Evolutionary conservation across 176 grass and related monocot species (phyloP), one percentile per base, ranked within the genome.

Genomic region (Tillandsia fasciculata): DNA sequence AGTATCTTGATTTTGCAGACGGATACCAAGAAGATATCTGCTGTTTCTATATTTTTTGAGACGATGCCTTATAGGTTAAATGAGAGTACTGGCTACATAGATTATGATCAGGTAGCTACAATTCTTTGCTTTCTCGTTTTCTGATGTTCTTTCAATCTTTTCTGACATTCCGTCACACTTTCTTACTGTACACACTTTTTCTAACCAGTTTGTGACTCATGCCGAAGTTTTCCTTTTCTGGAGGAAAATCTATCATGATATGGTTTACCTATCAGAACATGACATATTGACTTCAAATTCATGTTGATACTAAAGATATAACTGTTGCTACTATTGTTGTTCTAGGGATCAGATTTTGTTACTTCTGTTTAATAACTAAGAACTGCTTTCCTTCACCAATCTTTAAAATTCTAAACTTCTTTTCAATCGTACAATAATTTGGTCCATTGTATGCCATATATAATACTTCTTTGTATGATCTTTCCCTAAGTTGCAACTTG

Each of bases 21-120:
- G 67, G 95, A 99, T 76, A 99, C 95, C 70, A 99, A 99, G 87
- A 99, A 99, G 83, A 99, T 99, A 29, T 99, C 95, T 14, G 95
- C 95, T 63, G 88, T 89, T 67, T 99, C 95, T 1, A 99, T 99
- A 72, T 99, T 99, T 75, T 99, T 99, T 65, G 95, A 99, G 82
- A 99, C 95, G 72, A 99, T 99, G 90, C 95, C 95, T 23, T 99
- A 99, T 71, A 84, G 95, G 82, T 80, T 99, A 76, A 79, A 99
- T 73, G 95, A 99, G 78, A 93, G 82, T 71, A 99, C 95, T 68
- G 95, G 95, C 50, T 99, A 90, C 63, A 99, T 99, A 87, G 95
- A 99, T 82, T 99, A 99, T 48, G 95, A 99, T 28, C 95, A 99
- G 89, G 95, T 99, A 17, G 2, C 1, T 63, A 63, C 64, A 72